Evolutionary conservation across 768 basidiomycete genomes (phyloP).

Genomic region (Lentinus brumalis): DNA sequence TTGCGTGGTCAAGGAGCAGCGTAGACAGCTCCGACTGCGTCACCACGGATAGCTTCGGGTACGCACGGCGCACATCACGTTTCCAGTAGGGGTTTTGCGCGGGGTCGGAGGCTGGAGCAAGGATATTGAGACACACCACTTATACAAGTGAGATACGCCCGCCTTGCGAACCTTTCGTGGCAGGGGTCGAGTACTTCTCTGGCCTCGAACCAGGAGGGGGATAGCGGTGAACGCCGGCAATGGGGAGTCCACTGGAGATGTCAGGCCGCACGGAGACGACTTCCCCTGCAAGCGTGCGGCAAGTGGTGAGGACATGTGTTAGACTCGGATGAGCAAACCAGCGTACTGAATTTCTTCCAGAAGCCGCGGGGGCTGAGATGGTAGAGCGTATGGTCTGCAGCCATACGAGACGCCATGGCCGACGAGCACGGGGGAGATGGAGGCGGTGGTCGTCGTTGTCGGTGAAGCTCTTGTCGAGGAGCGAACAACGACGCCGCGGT

Average conservation of each 20-base stretch:
- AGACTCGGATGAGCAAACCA: background rate
- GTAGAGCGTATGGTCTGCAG: constrained; percentile 87
- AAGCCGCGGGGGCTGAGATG: constrained; percentile 89
- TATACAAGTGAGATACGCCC: constrained; percentile 4
- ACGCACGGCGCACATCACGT: constrained; percentile 89
- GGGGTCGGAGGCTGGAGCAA: constrained; percentile 72
- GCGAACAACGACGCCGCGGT: constrained; percentile 4
- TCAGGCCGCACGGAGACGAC: constrained; percentile 83
- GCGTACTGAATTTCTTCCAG: constrained; percentile 95
- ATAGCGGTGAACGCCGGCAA: constrained; percentile 70
- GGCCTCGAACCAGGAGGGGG: constrained; percentile 89
- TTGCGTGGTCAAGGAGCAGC: constrained; percentile 80
- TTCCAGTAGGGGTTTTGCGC: constrained; percentile 96
- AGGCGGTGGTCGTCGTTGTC: constrained; percentile 1
- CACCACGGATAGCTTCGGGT: constrained; percentile 89
- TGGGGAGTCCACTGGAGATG: constrained; percentile 88
- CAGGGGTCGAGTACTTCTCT: constrained; percentile 84
- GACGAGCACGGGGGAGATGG: background rate
- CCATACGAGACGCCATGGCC: constrained; percentile 73
- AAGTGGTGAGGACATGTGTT: background rate
- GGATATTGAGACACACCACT: background rate
- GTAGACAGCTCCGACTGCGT: constrained; percentile 82
- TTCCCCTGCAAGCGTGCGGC: constrained; percentile 57
- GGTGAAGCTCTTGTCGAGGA: background rate
- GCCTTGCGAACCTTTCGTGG: constrained; percentile 69